phyloP scores from a whole-genome alignment of 352 stramenopile species.

The Phytophthora cryptogea region DNA sequence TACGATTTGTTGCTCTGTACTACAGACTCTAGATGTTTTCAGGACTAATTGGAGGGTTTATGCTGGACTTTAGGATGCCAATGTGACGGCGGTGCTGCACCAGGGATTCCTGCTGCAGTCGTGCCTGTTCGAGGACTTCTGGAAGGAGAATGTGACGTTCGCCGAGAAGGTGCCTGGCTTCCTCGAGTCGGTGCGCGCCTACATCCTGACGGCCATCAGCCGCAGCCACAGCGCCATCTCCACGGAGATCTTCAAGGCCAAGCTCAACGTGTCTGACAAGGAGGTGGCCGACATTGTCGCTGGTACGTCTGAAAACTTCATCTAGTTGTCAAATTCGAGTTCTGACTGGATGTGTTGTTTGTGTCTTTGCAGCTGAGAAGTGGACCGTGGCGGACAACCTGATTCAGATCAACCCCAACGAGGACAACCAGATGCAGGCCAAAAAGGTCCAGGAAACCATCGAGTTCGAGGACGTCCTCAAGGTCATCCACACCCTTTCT shows the following conservation, averaged over 20 bases:
- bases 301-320: constrained; percentile 34
- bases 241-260: constrained; percentile 58
- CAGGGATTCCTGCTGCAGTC: constrained; percentile 77
- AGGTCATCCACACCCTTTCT: constrained; percentile 87
- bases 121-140: constrained; percentile 85
- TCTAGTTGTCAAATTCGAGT: constrained; percentile 15
- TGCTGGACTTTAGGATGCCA: constrained; percentile 43
- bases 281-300: constrained; percentile 59
- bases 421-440: constrained; percentile 87
- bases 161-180: constrained; percentile 71
- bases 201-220: constrained; percentile 71
- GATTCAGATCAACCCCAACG: constrained; percentile 68
- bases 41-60: constrained; percentile 7
- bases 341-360: constrained; percentile 16
- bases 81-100: constrained; percentile 58
- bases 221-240: constrained; percentile 78
- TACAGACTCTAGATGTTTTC: constrained; percentile 1
- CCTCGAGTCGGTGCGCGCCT: constrained; percentile 72
- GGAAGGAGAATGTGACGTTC: constrained; percentile 65
- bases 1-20: constrained; percentile 18
- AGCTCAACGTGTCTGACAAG: constrained; percentile 74
- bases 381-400: constrained; percentile 67
- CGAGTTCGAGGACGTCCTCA: constrained; percentile 83
- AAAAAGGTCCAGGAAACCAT: constrained; percentile 90
- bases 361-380: constrained; percentile 51